Evolutionary conservation across 768 basidiomycete species (phyloP), one percentile per base, ranked within the genome.

Genomic region (Panaeolus papilionaceus): DNA sequence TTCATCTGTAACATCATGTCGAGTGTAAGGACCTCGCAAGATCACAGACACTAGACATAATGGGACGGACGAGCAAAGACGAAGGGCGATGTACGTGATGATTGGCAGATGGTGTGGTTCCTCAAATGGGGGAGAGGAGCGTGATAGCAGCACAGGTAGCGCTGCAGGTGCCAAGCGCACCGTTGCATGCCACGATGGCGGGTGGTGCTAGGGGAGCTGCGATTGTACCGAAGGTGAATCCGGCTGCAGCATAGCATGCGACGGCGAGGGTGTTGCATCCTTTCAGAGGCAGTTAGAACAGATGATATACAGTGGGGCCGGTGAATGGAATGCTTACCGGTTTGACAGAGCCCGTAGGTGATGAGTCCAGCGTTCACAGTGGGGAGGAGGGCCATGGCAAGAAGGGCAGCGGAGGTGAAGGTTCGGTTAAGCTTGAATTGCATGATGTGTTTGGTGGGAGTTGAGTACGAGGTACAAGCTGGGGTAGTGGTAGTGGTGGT

Each of bases 161-260:
- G n/a, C 78, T 77, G 67, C 84, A 85, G 0, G 76, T 77, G 0
- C 85, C 85, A 7, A 84, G 76, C 0, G 77, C 84, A 3, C 74
- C 67, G 71, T 85, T 86, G 75, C 84, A 86, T 0, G 51, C 80
- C 4, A 85, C 9, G 58, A 82, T 75, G 7, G 73, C 79, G 1
- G 81, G 73, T 0, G 84, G 82, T 2, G 81, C 78, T 0, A 74
- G 74, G 0, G 79, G 64, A 3, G 79, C 79, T 0, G 82, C 82
- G 18, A 83, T 71, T 3, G 82, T 83, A 5, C 84, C 85, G 66
- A 85, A 85, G 0, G 78, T 79, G 45, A 74, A 65, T 0, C 83
- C 83, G 0, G 82, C 82, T 0, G 75, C 81, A 0, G 81, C 77
- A 62, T 84, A 85, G 71, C 84, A 85, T 0, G 81, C 78, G 0